phyloP scores from a whole-genome alignment of 345 rosid species.

The Abelmoschus esculentus region DNA sequence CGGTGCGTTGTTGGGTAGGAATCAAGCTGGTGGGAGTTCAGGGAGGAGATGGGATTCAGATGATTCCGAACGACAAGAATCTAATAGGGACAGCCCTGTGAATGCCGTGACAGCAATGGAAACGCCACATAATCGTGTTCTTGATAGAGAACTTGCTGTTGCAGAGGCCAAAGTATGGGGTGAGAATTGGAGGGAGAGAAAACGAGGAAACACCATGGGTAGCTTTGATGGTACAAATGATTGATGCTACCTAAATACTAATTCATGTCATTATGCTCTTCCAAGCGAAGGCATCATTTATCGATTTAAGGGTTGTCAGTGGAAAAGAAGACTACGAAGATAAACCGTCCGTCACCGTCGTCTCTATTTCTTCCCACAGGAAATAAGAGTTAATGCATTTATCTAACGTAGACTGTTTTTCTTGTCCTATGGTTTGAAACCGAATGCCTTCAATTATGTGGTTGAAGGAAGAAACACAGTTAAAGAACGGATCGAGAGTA shows the following conservation, averaged over 20 bases:
- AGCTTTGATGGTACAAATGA: conserved; percentile 81
- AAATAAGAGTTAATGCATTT: too few species aligned
- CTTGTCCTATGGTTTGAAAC: conserved; percentile 19
- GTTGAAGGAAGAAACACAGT: conserved; percentile 22
- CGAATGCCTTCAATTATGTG: conserved; percentile 18
- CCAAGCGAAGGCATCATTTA: conserved; percentile 9
- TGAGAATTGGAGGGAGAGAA: conserved; percentile 91
- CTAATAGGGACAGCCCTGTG: conserved; percentile 69
- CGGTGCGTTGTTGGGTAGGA: conserved; percentile 49
- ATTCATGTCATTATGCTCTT: conserved; percentile 4
- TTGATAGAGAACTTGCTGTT: conserved; percentile 93
- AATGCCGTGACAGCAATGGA: conserved; percentile 56
- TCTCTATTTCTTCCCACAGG: conserved; percentile 13
- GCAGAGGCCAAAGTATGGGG: conserved; percentile 99
- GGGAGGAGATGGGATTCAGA: conserved; percentile 74
- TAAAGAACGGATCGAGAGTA: conserved; percentile 10
- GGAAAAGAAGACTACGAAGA: conserved; percentile 22
- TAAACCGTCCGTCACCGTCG: conserved; percentile 18
- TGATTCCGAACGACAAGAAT: conserved; percentile 59
- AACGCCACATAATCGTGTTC: conserved; percentile 66
- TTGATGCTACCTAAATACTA: conserved; percentile 16
- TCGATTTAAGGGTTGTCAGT: background rate
- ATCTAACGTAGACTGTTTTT: conserved; percentile 18
- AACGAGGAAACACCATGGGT: conserved; percentile 58
- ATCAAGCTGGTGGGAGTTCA: conserved; percentile 63